Evolutionary conservation across 768 basidiomycete genomes (phyloP), one percentile per base, ranked within the genome.

Genomic region (Russula sp.): DNA sequence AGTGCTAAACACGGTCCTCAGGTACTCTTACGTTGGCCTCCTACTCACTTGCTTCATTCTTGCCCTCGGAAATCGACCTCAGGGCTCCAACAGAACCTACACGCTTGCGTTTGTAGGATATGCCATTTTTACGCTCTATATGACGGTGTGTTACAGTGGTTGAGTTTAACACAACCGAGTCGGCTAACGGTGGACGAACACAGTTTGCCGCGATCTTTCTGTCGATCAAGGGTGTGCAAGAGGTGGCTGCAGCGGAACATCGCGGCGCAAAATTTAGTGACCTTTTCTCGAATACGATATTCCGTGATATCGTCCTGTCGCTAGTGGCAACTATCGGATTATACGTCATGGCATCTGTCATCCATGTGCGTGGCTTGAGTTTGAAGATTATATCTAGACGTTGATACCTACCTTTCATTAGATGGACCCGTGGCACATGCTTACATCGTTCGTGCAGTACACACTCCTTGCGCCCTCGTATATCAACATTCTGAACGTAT

Each of bases 391-490:
- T 54, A 52, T 11, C 42, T 24, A 8, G 71, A 53, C 72, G 1
- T 22, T 64, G 38, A 60, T 22, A 3, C 24, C 26, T 9, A 20
- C 5, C 14, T 44, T 11, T 18, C 9, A 6, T 26, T 24, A 96
- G 87, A 87, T 97, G 69, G 94, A 98, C 69, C 96, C 96, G 2
- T 97, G 94, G 93, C 97, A 99, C 74, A 91, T 99, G 93, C 80
- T 99, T 71, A 98, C 97, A 0, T 92, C 90, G 6, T 95, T 98
- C 76, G 30, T 94, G n/a, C 96, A 94, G 73, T 96, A 95, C 72
- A 74, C 90, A 26, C 81, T 97, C 65, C 85, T 98, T 80, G 91
- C 94, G 0, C 96, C 96, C 3, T 93, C 93, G 0, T 98, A 95
- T 71, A 96, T 96, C 72, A 84, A 88, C 60, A 91, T 98, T 14